These are phyloP conservation scores for Psilocybe sp. DNA, from an alignment of 768 basidiomycete genomes.

Conservation along the genomic window DNA sequence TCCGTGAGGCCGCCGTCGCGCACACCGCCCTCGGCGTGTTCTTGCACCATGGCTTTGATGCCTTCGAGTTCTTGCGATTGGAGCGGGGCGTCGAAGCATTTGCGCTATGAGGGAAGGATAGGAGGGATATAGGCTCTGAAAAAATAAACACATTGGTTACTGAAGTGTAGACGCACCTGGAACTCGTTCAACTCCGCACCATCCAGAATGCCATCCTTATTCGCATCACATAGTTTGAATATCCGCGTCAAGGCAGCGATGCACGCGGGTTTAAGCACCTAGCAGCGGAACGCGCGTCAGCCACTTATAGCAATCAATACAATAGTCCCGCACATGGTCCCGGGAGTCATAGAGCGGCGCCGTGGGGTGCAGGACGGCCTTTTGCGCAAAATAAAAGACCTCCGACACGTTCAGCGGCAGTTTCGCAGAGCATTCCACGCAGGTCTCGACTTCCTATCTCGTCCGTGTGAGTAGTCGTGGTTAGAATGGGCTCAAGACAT, in stretches of 20 bases:
- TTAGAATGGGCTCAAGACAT: slow-evolving; percentile 14
- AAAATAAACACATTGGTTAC: neutral
- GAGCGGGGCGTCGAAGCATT: slow-evolving; percentile 92
- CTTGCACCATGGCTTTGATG: slow-evolving; percentile 89
- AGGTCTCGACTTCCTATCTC: slow-evolving; percentile 94
- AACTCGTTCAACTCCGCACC: slow-evolving; percentile 93
- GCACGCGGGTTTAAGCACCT: slow-evolving; percentile 93
- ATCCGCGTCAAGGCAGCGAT: slow-evolving; percentile 85
- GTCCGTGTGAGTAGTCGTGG: slow-evolving; percentile 9
- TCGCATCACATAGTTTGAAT: slow-evolving; percentile 93
- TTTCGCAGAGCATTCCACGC: slow-evolving; percentile 95
- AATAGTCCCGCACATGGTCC: slow-evolving; percentile 68
- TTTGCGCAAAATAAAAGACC: slow-evolving; percentile 98
- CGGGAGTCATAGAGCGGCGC: slow-evolving; percentile 96
- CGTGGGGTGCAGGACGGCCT: slow-evolving; percentile 94
- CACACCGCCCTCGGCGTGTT: slow-evolving; percentile 73
- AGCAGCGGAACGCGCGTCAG: slow-evolving; percentile 9
- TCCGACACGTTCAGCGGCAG: slow-evolving; percentile 90
- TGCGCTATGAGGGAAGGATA: slow-evolving; percentile 52
- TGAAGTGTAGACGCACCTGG: slow-evolving; percentile 53
- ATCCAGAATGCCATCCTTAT: slow-evolving; percentile 92
- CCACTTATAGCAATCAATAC: slow-evolving; percentile 1
- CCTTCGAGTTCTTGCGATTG: slow-evolving; percentile 93
- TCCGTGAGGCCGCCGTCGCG: slow-evolving; percentile 84
- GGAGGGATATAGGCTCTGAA: neutral